Base-by-base conservation (phyloP, 2,329 filamentous ascomycete genomes). In the Arthroderma uncinatum region DNA sequence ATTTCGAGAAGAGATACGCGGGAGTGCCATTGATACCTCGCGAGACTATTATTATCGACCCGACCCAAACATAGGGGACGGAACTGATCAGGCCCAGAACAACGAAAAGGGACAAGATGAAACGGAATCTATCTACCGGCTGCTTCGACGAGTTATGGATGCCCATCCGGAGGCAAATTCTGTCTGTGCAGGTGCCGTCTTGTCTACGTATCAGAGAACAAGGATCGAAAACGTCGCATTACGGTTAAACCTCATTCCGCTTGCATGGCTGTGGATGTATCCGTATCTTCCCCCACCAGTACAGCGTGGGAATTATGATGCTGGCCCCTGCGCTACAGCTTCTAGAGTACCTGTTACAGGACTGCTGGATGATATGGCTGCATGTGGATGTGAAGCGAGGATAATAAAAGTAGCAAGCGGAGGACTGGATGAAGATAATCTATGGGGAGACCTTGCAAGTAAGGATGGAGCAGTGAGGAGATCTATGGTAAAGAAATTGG, bases 341-440 rank as follows among this genome's bases (percentile, higher is more conserved):
- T 3, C 4, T 30, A 50, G 47, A 33, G 12, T n/a, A 2, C 47
- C 47, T 1, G 61, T 71, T 21, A 67, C 66, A 12, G 73, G 77
- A 0, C 76, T 97, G 19, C 76, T 98, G 54, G 77, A 82, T 58
- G 91, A 96, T 70, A 95, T 98, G 89, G 81, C 80, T 4, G 78
- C 76, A 5, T 82, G 84, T 2, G 86, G 86, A 0, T 82, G 95
- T 57, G 89, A 95, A 67, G 87, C 91, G n/a, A 79, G 91, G 59
- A 89, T 98, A 67, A 83, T 98, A 73, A 98, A 97, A 74, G 89
- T 96, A 47, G 91, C 93, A 44, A 94, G 88, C 62, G 90, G 89
- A 5, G 93, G 91, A 0, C 77, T 98, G 53, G 87, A 92, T 65
- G 87, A 90, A 63, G 76, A 73, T 37, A 85, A 90, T 65, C 74